A percentile compares a stretch with the other conserved stretches of the same genome.
phyloP scores from a whole-genome alignment of 1,284 basidiomycete genomes.

The Flammula alnicola region DNA sequence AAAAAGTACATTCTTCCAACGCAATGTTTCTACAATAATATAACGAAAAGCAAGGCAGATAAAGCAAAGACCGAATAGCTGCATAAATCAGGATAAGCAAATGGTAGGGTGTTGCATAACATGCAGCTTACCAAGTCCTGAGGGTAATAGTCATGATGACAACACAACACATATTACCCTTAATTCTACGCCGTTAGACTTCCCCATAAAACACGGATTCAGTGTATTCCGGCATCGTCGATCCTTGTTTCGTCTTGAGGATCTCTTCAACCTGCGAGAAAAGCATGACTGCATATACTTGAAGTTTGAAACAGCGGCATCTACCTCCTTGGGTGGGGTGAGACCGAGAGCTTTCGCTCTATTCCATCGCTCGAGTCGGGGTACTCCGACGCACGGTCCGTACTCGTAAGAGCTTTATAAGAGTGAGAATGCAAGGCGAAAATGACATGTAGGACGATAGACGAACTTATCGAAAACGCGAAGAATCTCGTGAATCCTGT shows the following conservation, averaged over 20 bases:
- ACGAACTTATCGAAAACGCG: slow-evolving; percentile 80
- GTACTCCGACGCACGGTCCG: slow-evolving; percentile 86
- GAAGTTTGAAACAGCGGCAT: slow-evolving; percentile 22
- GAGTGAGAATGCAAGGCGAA: slow-evolving; percentile 5
- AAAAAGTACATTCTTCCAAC: too few relatives aligned
- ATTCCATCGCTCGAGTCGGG: slow-evolving; percentile 88
- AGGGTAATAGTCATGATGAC: too few relatives aligned
- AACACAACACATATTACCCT: too few relatives aligned
- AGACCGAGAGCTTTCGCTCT: slow-evolving; percentile 82
- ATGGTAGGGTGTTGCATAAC: too few relatives aligned
- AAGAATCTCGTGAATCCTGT: slow-evolving; percentile 71
- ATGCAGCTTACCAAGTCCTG: too few relatives aligned
- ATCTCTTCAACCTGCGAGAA: slow-evolving; percentile 72
- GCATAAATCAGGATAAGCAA: too few relatives aligned
- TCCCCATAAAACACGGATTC: slow-evolving; percentile 40
- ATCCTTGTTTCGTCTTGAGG: slow-evolving; percentile 47
- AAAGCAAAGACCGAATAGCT: too few relatives aligned
- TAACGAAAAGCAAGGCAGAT: too few relatives aligned
- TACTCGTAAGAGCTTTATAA: slow-evolving; percentile 71
- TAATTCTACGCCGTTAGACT: too few relatives aligned
- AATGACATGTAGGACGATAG: not conserved
- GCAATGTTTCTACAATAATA: too few relatives aligned
- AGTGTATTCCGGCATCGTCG: slow-evolving; percentile 33
- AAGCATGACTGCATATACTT: not conserved
- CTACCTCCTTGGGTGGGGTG: slow-evolving; percentile 82